Evolutionary conservation across 2,329 filamentous ascomycete genomes (phyloP).

Genomic region (Botrytis hyacinthi): DNA sequence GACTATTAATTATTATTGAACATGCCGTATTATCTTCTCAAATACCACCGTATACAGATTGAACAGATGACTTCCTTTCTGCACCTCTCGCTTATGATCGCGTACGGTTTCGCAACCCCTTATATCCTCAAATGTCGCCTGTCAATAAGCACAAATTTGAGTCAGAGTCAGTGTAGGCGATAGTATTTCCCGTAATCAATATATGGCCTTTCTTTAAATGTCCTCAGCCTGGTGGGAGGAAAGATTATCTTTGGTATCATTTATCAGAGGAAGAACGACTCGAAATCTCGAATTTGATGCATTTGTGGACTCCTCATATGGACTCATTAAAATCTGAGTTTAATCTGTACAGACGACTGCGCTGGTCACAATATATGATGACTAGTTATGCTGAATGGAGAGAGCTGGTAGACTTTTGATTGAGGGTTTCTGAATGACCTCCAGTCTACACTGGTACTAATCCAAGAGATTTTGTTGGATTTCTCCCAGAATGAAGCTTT

Average conservation of each 20-base stretch:
- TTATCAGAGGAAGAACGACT: neutral
- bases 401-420: neutral
- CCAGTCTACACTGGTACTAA: fast-evolving
- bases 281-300: neutral
- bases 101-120: neutral
- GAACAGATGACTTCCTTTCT: neutral
- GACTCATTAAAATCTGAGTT: neutral
- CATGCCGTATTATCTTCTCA: too few relatives aligned
- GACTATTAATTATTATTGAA: too few relatives aligned
- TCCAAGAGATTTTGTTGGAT: neutral
- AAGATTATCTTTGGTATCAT: neutral
- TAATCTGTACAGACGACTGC: neutral
- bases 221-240: neutral
- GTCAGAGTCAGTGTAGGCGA: too few relatives aligned
- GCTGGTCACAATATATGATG: neutral
- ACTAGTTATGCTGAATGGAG: neutral
- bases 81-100: neutral
- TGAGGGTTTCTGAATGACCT: fast-evolving
- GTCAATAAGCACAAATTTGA: too few relatives aligned
- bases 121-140: neutral
- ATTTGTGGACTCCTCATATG: neutral
- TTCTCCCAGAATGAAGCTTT: neutral
- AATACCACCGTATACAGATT: too few relatives aligned
- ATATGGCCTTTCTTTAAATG: neutral
- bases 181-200: too few relatives aligned